Percentiles rank a stretch among this genome's conserved stretches.
Conservation (phyloP, 2,329 filamentous ascomycete genomes). For the Colletotrichum noveboracense region DNA sequence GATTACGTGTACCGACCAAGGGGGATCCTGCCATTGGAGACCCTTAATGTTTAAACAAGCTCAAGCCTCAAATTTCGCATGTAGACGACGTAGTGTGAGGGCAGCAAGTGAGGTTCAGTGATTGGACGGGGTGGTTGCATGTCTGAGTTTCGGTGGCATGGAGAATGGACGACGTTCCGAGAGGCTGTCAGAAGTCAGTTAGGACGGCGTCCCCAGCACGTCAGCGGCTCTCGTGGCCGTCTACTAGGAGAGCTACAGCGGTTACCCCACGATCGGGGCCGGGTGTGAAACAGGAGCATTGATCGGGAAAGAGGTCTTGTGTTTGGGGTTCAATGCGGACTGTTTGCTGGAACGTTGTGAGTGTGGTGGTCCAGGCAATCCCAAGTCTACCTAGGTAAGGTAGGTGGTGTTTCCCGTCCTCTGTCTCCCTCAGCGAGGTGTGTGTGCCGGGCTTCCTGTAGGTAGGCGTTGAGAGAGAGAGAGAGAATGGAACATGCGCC, state of each 20-base stretch:
- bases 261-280: neutral
- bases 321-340: constrained; percentile 18
- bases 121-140: neutral
- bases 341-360: constrained; percentile 1
- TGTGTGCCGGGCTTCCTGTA: neutral
- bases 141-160: neutral
- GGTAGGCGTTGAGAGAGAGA: neutral
- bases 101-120: neutral
- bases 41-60: neutral
- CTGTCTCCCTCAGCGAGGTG: neutral
- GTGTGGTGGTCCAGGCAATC: neutral
- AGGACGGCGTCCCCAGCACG: neutral
- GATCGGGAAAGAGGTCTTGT: constrained; percentile 10
- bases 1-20: neutral
- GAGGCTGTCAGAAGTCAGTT: neutral
- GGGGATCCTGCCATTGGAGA: neutral
- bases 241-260: neutral
- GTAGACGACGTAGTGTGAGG: neutral
- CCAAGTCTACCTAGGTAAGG: neutral
- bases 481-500: neutral
- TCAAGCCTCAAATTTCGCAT: neutral
- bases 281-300: constrained; percentile 20
- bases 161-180: neutral
- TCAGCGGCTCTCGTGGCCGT: neutral
- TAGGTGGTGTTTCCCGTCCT: neutral